These are phyloP conservation scores for Arctium minus DNA, from an alignment of 129 eudicot genomes.

Conservation along the genomic window DNA sequence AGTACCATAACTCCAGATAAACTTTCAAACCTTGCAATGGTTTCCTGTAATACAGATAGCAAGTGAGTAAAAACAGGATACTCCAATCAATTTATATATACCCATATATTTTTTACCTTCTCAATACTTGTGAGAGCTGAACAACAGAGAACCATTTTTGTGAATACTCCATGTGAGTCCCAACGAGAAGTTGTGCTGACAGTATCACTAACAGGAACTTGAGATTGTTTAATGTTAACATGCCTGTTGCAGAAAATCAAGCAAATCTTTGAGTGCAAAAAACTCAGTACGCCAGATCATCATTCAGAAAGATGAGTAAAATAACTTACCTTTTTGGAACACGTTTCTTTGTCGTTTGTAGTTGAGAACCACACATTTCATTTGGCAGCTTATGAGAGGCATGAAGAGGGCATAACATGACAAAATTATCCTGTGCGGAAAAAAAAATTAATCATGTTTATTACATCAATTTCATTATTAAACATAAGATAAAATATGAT, in stretches of 20 bases:
- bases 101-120: constrained; percentile 43
- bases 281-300: neutral
- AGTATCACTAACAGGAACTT: constrained; percentile 26
- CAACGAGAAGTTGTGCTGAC: constrained; percentile 26
- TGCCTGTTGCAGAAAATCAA: constrained; percentile 34
- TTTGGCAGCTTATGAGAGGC: constrained; percentile 60
- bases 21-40: constrained; percentile 49
- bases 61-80: neutral
- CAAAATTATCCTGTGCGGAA: constrained; percentile 78
- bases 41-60: constrained; percentile 49
- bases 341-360: constrained; percentile 36
- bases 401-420: constrained; percentile 90
- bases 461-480: neutral
- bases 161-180: constrained; percentile 45
- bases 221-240: constrained; percentile 24
- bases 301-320: neutral
- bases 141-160: constrained; percentile 72
- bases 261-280: neutral
- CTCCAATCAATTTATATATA: neutral
- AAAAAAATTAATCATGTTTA: neutral
- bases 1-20: constrained; percentile 62
- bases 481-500: neutral
- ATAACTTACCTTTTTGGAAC: constrained; percentile 46
- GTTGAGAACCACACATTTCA: constrained; percentile 42
- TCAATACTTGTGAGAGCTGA: constrained; percentile 70